Conservation (phyloP, 768 basidiomycete genomes). For the Boletus vermiculosoides region DNA sequence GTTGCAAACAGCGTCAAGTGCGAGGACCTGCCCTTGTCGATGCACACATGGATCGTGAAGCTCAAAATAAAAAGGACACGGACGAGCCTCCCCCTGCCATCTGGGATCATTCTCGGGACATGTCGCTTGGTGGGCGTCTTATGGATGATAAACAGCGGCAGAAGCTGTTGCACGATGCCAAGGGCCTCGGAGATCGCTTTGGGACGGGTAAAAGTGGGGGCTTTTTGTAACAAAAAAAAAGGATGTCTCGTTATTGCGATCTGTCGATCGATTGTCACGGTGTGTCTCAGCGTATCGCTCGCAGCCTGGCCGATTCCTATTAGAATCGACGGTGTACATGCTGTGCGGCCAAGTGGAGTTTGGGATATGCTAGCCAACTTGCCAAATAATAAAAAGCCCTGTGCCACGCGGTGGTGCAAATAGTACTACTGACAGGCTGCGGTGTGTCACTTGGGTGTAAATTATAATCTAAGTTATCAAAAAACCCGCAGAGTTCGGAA, state of each 20-base stretch:
- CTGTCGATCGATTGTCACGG: conserved; percentile 5
- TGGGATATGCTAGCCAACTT: neutral
- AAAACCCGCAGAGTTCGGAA: neutral
- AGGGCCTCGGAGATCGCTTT: conserved; percentile 80
- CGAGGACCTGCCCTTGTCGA: conserved; percentile 57
- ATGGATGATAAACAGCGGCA: conserved; percentile 86
- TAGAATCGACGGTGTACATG: neutral
- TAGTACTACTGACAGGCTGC: conserved; percentile 1
- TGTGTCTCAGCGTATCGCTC: conserved; percentile 2
- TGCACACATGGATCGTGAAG: conserved; percentile 43
- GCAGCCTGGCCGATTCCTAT: neutral
- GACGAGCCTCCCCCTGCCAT: conserved; percentile 62
- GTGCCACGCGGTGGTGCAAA: neutral
- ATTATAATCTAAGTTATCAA: neutral
- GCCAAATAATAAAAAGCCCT: too few relatives aligned
- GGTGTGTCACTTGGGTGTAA: neutral
- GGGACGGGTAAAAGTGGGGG: conserved; percentile 69
- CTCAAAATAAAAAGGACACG: conserved; percentile 39
- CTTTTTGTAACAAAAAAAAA: conserved; percentile 41
- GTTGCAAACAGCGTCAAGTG: conserved; percentile 38
- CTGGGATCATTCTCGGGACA: conserved; percentile 92
- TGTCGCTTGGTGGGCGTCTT: conserved; percentile 81
- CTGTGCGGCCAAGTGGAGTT: neutral
- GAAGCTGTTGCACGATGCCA: conserved; percentile 77
- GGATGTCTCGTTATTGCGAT: neutral